phyloP scores from a whole-genome alignment of 495 filamentous ascomycete genomes.

The Daldinia bambusicola region DNA sequence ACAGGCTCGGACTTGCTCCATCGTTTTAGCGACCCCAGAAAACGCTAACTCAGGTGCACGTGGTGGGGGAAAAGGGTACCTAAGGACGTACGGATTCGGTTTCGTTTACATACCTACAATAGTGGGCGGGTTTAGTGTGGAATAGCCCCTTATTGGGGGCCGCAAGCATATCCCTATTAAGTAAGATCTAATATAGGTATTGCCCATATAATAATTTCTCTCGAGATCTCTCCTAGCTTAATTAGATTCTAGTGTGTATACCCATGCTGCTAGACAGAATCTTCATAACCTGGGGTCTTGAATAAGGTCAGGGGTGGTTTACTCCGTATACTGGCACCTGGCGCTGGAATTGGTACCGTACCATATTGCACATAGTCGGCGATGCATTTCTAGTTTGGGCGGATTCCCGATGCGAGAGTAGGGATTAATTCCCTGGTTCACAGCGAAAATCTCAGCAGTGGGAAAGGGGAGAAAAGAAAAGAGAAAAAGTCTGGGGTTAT shows the following conservation, averaged over 20 bases:
- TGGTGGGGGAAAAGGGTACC: not conserved
- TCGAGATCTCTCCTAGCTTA: slow-evolving; percentile 26
- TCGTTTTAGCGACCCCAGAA: not conserved
- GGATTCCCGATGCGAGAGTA: slow-evolving; percentile 33
- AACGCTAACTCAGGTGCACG: slow-evolving; percentile 1
- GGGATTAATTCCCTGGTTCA: slow-evolving; percentile 26
- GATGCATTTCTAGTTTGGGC: slow-evolving; percentile 25
- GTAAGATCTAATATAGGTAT: not conserved
- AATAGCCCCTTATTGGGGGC: slow-evolving; percentile 1
- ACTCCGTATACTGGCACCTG: slow-evolving; percentile 15
- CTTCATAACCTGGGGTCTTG: slow-evolving; percentile 21
- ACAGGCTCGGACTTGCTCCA: not conserved
- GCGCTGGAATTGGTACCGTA: too few species aligned
- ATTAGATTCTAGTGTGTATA: slow-evolving; percentile 21
- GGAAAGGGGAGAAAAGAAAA: slow-evolving; percentile 34
- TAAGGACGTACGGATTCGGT: not conserved
- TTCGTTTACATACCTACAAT: slow-evolving; percentile 1
- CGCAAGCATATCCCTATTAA: slow-evolving; percentile 1
- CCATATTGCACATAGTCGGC: slow-evolving; percentile 26
- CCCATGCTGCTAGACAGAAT: not conserved
- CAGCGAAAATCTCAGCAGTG: slow-evolving; percentile 10
- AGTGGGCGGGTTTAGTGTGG: not conserved
- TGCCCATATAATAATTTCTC: slow-evolving; percentile 5
- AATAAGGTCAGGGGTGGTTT: slow-evolving; percentile 17
- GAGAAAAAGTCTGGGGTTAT: slow-evolving; percentile 36